These are phyloP conservation scores for Paulownia fortunei DNA, from an alignment of 257 asterid genomes.

Conservation along the genomic window DNA sequence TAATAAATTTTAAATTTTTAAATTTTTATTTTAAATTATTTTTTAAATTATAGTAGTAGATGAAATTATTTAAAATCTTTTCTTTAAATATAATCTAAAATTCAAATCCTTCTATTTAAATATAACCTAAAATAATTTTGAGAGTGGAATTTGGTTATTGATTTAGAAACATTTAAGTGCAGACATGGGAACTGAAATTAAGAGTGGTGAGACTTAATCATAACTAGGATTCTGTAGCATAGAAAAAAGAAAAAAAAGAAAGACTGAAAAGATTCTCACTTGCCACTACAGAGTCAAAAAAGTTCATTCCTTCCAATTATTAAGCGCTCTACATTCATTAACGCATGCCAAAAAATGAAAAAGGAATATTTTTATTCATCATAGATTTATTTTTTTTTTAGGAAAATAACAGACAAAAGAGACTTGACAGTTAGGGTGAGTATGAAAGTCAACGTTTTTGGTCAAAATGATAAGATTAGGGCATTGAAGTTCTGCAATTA, in stretches of 20 bases:
- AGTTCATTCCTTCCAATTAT: conserved; percentile 28
- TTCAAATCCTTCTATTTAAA: too few relatives aligned
- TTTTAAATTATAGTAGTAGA: too few relatives aligned
- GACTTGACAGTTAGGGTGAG: neutral
- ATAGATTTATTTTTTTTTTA: conserved; percentile 26
- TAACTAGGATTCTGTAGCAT: conserved; percentile 32
- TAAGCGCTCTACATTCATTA: conserved; percentile 35
- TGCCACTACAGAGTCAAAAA: conserved; percentile 10
- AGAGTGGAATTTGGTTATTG: conserved; percentile 24
- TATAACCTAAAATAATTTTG: conserved; percentile 20
- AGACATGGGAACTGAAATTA: conserved; percentile 34
- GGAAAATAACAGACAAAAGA: neutral
- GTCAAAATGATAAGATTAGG: too few relatives aligned
- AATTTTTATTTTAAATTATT: too few relatives aligned
- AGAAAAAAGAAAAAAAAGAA: neutral
- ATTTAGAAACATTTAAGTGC: conserved; percentile 24
- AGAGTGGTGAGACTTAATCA: conserved; percentile 5
- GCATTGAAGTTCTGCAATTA: too few relatives aligned
- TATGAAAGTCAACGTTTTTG: neutral
- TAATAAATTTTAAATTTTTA: too few relatives aligned
- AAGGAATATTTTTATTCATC: conserved; percentile 1
- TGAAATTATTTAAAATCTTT: too few relatives aligned
- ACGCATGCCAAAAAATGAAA: conserved; percentile 42
- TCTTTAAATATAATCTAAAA: too few relatives aligned
- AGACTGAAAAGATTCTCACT: conserved; percentile 32